Conservation (phyloP, 305 asterid genomes). For the Rubia tinctorum region DNA sequence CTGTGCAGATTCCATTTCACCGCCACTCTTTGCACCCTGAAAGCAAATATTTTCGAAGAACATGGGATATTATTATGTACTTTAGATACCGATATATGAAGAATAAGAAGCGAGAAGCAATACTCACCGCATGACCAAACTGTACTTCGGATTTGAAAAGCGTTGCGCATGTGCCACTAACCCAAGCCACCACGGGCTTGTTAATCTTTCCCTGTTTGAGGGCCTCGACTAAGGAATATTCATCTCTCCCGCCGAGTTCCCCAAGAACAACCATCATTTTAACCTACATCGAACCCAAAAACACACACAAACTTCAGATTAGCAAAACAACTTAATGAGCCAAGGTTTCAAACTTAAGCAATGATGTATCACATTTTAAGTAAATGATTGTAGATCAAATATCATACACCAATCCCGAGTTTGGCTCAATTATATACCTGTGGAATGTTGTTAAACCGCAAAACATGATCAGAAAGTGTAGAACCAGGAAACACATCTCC, state of each 20-base stretch:
- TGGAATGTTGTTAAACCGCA: conserved; percentile 95
- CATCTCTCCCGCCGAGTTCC: conserved; percentile 99
- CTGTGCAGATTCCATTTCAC: conserved; percentile 98
- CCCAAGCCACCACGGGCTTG: conserved; percentile 99
- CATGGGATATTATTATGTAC: neutral
- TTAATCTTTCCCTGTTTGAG: conserved; percentile 91
- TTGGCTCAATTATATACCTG: conserved; percentile 46
- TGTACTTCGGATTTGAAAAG: conserved; percentile 99
- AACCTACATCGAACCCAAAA: conserved; percentile 37
- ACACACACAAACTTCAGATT: conserved; percentile 21
- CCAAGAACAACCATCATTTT: conserved; percentile 98
- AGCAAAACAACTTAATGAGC: conserved; percentile 8
- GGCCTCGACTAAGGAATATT: conserved; percentile 97
- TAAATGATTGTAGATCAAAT: neutral
- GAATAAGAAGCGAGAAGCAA: conserved; percentile 6
- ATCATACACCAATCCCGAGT: neutral
- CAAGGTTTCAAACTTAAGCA: conserved; percentile 5
- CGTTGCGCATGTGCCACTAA: conserved; percentile 96
- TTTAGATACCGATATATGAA: conserved; percentile 1
- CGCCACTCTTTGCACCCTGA: conserved; percentile 99
- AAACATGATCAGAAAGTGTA: conserved; percentile 96
- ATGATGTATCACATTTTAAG: neutral
- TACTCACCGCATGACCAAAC: conserved; percentile 98
- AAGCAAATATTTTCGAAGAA: conserved; percentile 12
- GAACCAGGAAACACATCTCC: conserved; percentile 99